phyloP scores from a whole-genome alignment of 768 basidiomycete species.

The Leccinum sublutescens region DNA sequence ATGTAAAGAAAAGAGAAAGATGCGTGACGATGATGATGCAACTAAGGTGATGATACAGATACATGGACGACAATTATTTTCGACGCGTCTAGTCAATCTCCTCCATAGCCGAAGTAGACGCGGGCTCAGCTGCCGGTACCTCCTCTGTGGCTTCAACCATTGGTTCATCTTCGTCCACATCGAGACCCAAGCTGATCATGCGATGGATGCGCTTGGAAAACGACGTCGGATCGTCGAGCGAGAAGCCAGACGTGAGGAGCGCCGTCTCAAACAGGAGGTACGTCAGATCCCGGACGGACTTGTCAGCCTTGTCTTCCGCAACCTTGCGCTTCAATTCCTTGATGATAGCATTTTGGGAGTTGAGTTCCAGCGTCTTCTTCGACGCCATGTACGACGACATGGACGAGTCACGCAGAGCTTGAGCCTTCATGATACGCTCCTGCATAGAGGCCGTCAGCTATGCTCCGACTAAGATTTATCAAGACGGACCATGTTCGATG shows the following conservation, averaged over 20 bases:
- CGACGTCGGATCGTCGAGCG: slow-evolving; percentile 90
- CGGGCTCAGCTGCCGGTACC: slow-evolving; percentile 55
- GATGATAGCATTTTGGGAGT: slow-evolving; percentile 88
- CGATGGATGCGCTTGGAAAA: slow-evolving; percentile 96
- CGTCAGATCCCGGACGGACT: slow-evolving; percentile 95
- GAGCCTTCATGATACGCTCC: slow-evolving; percentile 99
- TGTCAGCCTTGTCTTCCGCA: slow-evolving; percentile 96
- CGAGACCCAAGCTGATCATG: slow-evolving; percentile 91
- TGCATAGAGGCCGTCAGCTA: slow-evolving; percentile 25
- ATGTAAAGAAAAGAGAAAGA: slow-evolving; percentile 17
- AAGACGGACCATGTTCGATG: slow-evolving; percentile 86
- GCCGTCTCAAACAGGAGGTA: slow-evolving; percentile 97
- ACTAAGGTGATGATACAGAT: slow-evolving; percentile 28
- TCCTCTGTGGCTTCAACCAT: slow-evolving; percentile 37
- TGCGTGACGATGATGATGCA: slow-evolving; percentile 26
- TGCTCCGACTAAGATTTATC: neutral
- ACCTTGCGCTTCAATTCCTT: slow-evolving; percentile 96
- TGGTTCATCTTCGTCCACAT: slow-evolving; percentile 75
- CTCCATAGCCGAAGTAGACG: slow-evolving; percentile 88
- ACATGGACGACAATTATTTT: slow-evolving; percentile 11
- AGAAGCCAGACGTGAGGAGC: slow-evolving; percentile 92
- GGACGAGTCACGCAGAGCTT: slow-evolving; percentile 92
- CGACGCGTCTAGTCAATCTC: slow-evolving; percentile 74
- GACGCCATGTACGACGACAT: slow-evolving; percentile 99
- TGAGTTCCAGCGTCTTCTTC: slow-evolving; percentile 97